Conservation (phyloP, 2,329 filamentous ascomycete species). For the Pseudodiploospora longispora region DNA sequence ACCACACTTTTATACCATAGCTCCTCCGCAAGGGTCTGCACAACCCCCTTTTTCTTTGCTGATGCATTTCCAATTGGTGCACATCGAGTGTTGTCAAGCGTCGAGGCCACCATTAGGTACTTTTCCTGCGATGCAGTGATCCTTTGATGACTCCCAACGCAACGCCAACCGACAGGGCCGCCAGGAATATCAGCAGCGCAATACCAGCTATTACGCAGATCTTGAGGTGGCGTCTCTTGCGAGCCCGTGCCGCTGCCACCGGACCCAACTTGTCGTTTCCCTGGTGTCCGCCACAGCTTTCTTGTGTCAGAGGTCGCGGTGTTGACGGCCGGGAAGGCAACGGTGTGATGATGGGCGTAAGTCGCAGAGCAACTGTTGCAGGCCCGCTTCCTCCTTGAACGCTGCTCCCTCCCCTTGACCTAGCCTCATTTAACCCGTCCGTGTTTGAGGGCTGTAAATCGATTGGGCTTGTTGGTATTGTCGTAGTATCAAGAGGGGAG, state of each 20-base stretch:
- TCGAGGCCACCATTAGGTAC: too few relatives aligned
- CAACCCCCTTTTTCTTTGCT: too few relatives aligned
- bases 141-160: slow-evolving; percentile 18
- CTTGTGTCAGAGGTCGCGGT: slow-evolving; percentile 5
- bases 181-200: slow-evolving; percentile 15
- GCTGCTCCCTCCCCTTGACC: too few relatives aligned
- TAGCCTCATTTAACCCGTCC: too few relatives aligned
- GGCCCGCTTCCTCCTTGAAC: neutral
- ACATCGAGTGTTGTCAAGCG: too few relatives aligned
- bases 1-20: too few relatives aligned
- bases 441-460: too few relatives aligned
- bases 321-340: slow-evolving; percentile 7
- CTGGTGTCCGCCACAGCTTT: slow-evolving; percentile 1
- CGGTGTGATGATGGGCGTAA: neutral
- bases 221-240: slow-evolving; percentile 14
- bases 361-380: slow-evolving; percentile 1
- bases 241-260: slow-evolving; percentile 14
- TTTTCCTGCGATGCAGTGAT: neutral
- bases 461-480: too few relatives aligned
- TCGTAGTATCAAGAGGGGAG: neutral
- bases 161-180: slow-evolving; percentile 19
- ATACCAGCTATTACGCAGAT: slow-evolving; percentile 15
- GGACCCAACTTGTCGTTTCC: slow-evolving; percentile 15
- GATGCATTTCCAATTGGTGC: too few relatives aligned
- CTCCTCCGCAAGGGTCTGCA: too few relatives aligned